Base-by-base conservation (phyloP, 345 rosid species). In the Lepidium didymum region DNA sequence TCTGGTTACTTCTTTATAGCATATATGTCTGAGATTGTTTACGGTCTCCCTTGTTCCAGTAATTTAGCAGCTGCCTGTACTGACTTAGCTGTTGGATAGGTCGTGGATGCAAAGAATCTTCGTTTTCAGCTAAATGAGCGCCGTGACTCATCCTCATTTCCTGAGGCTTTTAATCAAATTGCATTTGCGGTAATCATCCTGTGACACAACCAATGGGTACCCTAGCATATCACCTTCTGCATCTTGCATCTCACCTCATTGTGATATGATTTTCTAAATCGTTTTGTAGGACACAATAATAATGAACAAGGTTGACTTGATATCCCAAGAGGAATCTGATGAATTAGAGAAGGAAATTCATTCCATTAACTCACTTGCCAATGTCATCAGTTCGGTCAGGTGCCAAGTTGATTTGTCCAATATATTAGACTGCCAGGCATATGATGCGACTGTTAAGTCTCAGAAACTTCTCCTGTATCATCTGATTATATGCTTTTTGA, bases 101-200 rank as follows among this genome's bases (percentile, higher is more conserved):
- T 93, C 34, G 98, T 86, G 69, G 98, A 93, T 84, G 98, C 98
- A 74, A 90, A 86, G 75, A 93, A 93, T 75, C 89, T 93, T 53
- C 85, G 68, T 6, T 82, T 87, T 79, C 96, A 88, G 84, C 86
- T 93, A 65, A 76, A 77, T 43, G 78, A 80, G 67, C 78, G 67
- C 34, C 79, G 71, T 40, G 78, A 79, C 56, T 79, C 90, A 33
- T 81, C 90, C 66, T 82, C 92, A 8, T 90, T 87, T 84, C 88
- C 98, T 13, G 98, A 93, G 83, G 97, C 92, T 50, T 85, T 83
- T 77, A 86, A 79, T 77, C 98, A 93, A 57, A 88, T 93, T 50
- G 97, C 91, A 50, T 93, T 88, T 82, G 98, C 98, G 59, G 97
- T 93, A 84, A 64, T 73, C 68, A 46, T 72, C 13, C 10, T 43